A percentile compares a stretch with the other conserved stretches of the same genome.
Evolutionary conservation across 2,329 filamentous ascomycete genomes (phyloP).

Genomic region (Cercospora zeina): DNA sequence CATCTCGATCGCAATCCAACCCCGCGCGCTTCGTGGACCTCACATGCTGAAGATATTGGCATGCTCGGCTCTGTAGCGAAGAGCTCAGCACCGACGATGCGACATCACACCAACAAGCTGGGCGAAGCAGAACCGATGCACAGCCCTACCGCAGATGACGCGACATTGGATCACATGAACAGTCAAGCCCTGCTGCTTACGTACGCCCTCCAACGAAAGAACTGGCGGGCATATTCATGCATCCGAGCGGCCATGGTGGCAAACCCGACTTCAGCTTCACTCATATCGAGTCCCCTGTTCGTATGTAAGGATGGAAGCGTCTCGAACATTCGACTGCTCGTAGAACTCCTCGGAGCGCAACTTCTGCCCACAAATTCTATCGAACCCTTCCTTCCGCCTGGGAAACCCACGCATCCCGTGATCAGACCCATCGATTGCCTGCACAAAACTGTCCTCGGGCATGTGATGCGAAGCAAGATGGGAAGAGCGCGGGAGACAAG

Average conservation of each 20-base stretch:
- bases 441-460: background rate
- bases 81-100: background rate
- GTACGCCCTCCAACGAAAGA: background rate
- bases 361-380: background rate
- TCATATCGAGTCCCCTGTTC: background rate
- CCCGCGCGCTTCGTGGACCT: background rate
- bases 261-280: background rate
- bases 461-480: background rate
- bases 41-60: background rate
- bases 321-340: background rate
- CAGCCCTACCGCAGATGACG: background rate
- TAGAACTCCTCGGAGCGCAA: background rate
- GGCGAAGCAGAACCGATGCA: background rate
- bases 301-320: background rate
- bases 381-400: background rate
- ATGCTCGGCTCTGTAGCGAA: constrained; percentile 5
- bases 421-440: background rate
- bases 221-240: background rate
- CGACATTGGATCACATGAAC: background rate
- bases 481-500: background rate
- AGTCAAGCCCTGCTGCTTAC: background rate
- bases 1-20: background rate
- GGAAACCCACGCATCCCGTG: background rate
- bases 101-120: background rate
- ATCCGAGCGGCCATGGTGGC: background rate